These are phyloP conservation scores for Cryptococcus sp. DNA, from an alignment of 1,284 basidiomycete species.

Conservation along the genomic window DNA sequence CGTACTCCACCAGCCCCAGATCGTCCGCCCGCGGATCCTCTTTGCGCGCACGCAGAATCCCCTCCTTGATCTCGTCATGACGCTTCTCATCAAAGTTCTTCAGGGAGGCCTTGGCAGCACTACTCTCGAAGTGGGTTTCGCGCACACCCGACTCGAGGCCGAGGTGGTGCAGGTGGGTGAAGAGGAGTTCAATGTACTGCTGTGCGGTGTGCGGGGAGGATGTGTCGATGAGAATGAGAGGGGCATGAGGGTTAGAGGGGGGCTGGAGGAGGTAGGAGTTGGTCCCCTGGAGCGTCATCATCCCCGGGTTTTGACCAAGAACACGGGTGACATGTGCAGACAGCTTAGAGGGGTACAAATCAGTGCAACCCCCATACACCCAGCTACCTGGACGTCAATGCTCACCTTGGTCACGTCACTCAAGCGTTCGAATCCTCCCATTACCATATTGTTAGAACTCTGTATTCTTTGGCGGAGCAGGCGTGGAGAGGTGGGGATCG, in stretches of 20 bases:
- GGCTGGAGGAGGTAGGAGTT: conserved; percentile 79
- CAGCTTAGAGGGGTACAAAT: conserved; percentile 29
- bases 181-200: conserved; percentile 37
- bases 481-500: background rate
- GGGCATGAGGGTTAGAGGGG: conserved; percentile 56
- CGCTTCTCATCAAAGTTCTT: conserved; percentile 23
- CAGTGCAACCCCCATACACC: background rate
- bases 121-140: conserved; percentile 36
- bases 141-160: conserved; percentile 44
- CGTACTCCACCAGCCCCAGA: conserved; percentile 28
- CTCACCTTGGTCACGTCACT: conserved; percentile 36
- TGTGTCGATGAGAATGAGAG: conserved; percentile 81
- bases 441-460: conserved; percentile 13
- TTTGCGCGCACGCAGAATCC: conserved; percentile 15
- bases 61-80: conserved; percentile 16
- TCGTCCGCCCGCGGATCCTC: conserved; percentile 21
- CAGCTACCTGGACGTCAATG: background rate
- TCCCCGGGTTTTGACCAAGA: conserved; percentile 75
- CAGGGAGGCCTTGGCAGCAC: conserved; percentile 16
- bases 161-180: conserved; percentile 35
- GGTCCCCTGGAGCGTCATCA: conserved; percentile 91
- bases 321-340: conserved; percentile 50
- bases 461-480: background rate
- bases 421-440: conserved; percentile 24
- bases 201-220: conserved; percentile 66